Evolutionary conservation across 2,329 filamentous ascomycete species (phyloP).

Genomic region (Septoria linicola): DNA sequence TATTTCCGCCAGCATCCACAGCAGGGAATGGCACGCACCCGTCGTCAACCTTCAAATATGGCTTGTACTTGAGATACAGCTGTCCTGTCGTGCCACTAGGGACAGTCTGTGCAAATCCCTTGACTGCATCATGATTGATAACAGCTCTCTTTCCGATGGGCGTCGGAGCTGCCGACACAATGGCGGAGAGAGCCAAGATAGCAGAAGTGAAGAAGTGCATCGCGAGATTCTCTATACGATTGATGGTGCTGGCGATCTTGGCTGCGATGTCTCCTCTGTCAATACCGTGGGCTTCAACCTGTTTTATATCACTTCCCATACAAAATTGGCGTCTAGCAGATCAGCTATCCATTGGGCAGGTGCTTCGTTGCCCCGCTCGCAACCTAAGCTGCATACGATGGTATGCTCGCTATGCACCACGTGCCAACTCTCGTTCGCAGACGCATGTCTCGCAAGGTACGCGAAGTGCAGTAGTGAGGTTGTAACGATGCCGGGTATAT

Average conservation of each 20-base stretch:
- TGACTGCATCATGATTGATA: constrained; percentile 50
- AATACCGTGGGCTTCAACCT: no score
- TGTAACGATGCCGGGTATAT: neutral
- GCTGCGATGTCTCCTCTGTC: no score
- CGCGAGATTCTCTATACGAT: no score
- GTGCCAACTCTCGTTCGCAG: neutral
- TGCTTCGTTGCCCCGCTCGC: no score
- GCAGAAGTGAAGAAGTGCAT: constrained; percentile 5
- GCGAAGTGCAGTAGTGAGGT: neutral
- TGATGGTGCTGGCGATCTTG: no score
- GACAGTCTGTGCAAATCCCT: constrained; percentile 56
- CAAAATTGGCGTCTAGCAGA: no score
- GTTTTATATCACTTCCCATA: no score
- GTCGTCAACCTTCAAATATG: constrained; percentile 54
- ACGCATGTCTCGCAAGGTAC: neutral
- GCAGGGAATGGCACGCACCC: constrained; percentile 65
- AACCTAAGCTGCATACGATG: neutral
- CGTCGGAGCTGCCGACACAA: constrained; percentile 12
- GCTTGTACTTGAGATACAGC: constrained; percentile 58
- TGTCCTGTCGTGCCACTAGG: constrained; percentile 49
- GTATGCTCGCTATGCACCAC: constrained; percentile 1
- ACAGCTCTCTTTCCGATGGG: constrained; percentile 42
- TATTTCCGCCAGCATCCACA: constrained; percentile 59
- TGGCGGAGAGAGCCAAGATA: neutral
- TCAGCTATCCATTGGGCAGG: no score